phyloP scores from a whole-genome alignment of 345 rosid genomes.

The Salix caprea region DNA sequence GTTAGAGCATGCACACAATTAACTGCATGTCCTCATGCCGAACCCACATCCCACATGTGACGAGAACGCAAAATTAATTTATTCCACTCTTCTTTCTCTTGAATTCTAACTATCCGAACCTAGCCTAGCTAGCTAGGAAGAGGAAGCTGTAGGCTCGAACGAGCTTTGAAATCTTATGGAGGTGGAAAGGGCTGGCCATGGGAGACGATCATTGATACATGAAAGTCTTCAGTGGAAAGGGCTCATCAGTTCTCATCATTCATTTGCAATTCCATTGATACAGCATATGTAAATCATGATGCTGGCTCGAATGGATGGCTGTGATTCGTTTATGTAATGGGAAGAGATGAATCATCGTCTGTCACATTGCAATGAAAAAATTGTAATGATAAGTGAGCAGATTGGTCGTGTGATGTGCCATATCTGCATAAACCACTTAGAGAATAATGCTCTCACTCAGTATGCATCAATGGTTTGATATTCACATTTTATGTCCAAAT shows the following conservation, averaged over 20 bases:
- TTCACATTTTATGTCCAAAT: conserved; percentile 30
- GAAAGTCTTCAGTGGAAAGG: too few relatives aligned
- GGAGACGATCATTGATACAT: too few relatives aligned
- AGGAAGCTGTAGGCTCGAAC: not conserved
- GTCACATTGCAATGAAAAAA: not conserved
- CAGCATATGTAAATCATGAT: not conserved
- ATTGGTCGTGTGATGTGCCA: conserved; percentile 4
- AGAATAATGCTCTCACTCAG: conserved; percentile 3
- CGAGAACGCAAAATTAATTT: not conserved
- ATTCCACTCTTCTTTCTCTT: not conserved
- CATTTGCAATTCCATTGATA: not conserved
- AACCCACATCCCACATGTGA: conserved; percentile 8
- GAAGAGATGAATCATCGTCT: not conserved
- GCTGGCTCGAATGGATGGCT: not conserved
- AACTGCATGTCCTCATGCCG: not conserved
- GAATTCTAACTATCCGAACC: not conserved
- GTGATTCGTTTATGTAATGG: not conserved
- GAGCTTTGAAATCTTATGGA: not conserved
- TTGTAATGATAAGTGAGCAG: not conserved
- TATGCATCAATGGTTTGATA: not conserved
- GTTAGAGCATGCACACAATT: not conserved
- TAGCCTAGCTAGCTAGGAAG: not conserved
- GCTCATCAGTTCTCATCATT: too few relatives aligned
- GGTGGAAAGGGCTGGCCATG: too few relatives aligned
- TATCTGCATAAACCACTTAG: not conserved